Conservation (phyloP, 1,284 basidiomycete genomes). For the Fomitiporia mediterranea region DNA sequence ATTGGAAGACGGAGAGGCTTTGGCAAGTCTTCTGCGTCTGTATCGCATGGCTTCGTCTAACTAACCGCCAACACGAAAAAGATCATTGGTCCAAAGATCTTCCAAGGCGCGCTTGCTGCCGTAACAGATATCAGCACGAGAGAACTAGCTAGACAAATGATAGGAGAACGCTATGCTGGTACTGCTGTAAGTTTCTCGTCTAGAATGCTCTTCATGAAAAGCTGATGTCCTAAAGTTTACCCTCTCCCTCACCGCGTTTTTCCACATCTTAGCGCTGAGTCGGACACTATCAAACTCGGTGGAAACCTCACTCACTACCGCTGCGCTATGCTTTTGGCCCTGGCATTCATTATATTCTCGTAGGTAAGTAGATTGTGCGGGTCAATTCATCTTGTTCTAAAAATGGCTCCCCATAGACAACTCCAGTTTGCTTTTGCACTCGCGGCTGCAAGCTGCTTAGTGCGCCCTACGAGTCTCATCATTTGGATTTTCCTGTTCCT, state of each 20-base stretch:
- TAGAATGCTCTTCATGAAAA: neutral
- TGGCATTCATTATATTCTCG: slow-evolving; percentile 42
- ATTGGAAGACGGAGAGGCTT: slow-evolving; percentile 45
- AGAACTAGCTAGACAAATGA: slow-evolving; percentile 53
- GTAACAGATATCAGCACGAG: slow-evolving; percentile 76
- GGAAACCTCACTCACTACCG: slow-evolving; percentile 81
- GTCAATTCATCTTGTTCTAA: too few species aligned
- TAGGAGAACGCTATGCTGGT: slow-evolving; percentile 56
- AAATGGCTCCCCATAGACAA: neutral
- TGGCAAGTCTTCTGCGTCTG: slow-evolving; percentile 42
- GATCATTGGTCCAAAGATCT: slow-evolving; percentile 67
- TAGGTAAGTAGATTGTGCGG: slow-evolving; percentile 11
- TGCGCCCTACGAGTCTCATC: slow-evolving; percentile 84
- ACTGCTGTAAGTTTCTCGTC: slow-evolving; percentile 52
- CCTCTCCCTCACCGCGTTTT: slow-evolving; percentile 82
- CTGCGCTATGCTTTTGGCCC: slow-evolving; percentile 79
- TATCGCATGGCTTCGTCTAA: neutral
- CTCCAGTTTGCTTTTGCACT: slow-evolving; percentile 28
- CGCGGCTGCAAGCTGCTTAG: slow-evolving; percentile 72
- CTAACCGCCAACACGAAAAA: slow-evolving; percentile 30
- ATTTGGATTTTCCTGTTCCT: slow-evolving; percentile 76
- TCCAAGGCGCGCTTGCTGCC: slow-evolving; percentile 81
- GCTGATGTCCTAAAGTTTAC: slow-evolving; percentile 54
- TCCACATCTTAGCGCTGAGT: slow-evolving; percentile 80
- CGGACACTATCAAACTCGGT: slow-evolving; percentile 91